These are phyloP conservation scores for Claviceps sp. DNA, from an alignment of 2,329 filamentous ascomycete species.

Conservation along the genomic window DNA sequence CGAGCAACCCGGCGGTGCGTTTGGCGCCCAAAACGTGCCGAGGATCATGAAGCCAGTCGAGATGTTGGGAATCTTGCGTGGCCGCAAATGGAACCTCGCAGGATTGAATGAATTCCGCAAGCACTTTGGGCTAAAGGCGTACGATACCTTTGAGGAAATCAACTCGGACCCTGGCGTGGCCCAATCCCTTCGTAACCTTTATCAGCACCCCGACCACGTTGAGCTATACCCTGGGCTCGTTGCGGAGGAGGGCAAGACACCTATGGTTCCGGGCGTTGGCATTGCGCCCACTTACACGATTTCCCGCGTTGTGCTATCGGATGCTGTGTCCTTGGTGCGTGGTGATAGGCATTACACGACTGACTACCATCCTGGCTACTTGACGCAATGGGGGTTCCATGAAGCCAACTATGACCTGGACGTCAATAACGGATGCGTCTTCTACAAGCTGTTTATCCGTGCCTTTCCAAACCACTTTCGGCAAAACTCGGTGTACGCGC, in stretches of 20 bases:
- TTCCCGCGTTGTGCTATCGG: constrained; percentile 61
- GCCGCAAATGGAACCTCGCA: constrained; percentile 62
- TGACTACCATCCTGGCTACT: constrained; percentile 59
- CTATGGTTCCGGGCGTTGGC: constrained; percentile 61
- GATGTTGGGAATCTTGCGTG: constrained; percentile 67
- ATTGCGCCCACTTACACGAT: constrained; percentile 66
- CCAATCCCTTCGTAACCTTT: constrained; percentile 50
- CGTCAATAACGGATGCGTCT: constrained; percentile 68
- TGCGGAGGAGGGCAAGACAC: constrained; percentile 59
- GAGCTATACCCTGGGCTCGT: constrained; percentile 72
- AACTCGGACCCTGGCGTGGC: constrained; percentile 63
- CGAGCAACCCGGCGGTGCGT: constrained; percentile 64
- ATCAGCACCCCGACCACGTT: constrained; percentile 66
- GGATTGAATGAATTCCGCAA: constrained; percentile 76
- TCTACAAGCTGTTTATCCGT: constrained; percentile 71
- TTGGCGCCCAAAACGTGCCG: constrained; percentile 62
- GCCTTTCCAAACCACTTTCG: constrained; percentile 73
- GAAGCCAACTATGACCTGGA: constrained; percentile 60
- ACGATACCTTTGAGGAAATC: constrained; percentile 71
- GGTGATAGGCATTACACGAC: constrained; percentile 67
- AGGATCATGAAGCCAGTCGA: constrained; percentile 61
- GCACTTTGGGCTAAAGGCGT: constrained; percentile 64
- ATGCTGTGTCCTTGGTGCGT: constrained; percentile 65
- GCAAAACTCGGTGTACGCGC: constrained; percentile 65
- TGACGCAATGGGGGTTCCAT: constrained; percentile 77